Conservation (phyloP, 2,329 filamentous ascomycete genomes). For the Metarhizium guizhouense region DNA sequence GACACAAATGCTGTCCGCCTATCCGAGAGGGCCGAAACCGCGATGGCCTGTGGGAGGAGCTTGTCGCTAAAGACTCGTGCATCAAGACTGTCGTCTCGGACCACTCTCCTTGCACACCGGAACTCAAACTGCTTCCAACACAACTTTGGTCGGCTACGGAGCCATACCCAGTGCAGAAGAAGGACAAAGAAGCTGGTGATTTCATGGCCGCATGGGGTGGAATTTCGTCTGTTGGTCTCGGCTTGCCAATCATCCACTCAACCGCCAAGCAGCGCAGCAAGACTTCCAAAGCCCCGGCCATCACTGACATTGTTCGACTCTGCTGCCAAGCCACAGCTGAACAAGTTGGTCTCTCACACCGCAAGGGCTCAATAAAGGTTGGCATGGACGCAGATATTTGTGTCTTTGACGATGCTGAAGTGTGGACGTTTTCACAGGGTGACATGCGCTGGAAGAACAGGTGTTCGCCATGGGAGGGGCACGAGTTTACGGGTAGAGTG, state of each 20-base stretch:
- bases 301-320: conserved; percentile 75
- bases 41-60: conserved; percentile 78
- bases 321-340: conserved; percentile 80
- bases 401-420: conserved; percentile 78
- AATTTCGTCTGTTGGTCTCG: conserved; percentile 87
- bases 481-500: conserved; percentile 68
- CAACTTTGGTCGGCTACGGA: conserved; percentile 36
- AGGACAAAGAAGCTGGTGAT: conserved; percentile 48
- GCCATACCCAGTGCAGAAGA: background rate
- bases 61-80: conserved; percentile 62
- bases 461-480: conserved; percentile 83
- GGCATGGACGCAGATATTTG: conserved; percentile 85
- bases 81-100: conserved; percentile 91
- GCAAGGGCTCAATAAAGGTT: conserved; percentile 67
- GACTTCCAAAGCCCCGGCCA: conserved; percentile 32
- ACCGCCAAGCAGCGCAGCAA: conserved; percentile 55
- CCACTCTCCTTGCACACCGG: conserved; percentile 91
- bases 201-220: conserved; percentile 97
- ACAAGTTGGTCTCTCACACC: conserved; percentile 75
- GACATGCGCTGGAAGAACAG: conserved; percentile 95
- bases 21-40: conserved; percentile 78
- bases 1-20: conserved; percentile 92
- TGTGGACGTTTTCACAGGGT: conserved; percentile 63
- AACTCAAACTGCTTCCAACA: conserved; percentile 77
- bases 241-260: conserved; percentile 83